A percentile compares a stretch with the other conserved stretches of the same genome.
Evolutionary conservation across 305 asterid species (phyloP).

Genomic region (Fraxinus ornus): DNA sequence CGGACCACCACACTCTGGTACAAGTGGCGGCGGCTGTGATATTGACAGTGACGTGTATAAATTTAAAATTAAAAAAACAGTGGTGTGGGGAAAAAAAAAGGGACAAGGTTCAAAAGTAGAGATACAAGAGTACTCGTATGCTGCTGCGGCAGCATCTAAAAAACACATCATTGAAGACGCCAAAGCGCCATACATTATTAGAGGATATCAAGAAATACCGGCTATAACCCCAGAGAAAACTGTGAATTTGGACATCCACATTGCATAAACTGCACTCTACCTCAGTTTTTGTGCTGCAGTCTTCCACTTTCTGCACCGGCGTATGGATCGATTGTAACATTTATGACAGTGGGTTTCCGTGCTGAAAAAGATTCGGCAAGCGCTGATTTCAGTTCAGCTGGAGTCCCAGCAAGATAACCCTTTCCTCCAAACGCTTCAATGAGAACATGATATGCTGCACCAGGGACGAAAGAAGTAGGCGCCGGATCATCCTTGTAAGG

Average conservation of each 20-base stretch:
- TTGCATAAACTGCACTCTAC: background rate
- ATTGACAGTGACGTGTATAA: no score
- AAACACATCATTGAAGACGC: background rate
- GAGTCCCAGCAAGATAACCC: constrained; percentile 76
- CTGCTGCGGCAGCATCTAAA: no score
- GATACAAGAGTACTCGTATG: background rate
- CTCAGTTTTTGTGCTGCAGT: constrained; percentile 85
- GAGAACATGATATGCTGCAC: constrained; percentile 71
- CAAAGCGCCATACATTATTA: background rate
- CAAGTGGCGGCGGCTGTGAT: no score
- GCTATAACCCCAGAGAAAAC: background rate
- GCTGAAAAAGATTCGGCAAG: constrained; percentile 66
- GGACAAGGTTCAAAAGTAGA: background rate
- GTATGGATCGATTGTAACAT: constrained; percentile 46
- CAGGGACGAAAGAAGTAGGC: constrained; percentile 83
- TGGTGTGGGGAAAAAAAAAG: no score
- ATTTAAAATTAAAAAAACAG: no score
- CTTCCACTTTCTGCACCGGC: constrained; percentile 76
- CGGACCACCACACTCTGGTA: no score
- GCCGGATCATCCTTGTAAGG: constrained; percentile 87
- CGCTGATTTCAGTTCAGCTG: constrained; percentile 75
- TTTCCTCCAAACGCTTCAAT: constrained; percentile 84
- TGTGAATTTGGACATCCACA: background rate
- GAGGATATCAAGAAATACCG: background rate
- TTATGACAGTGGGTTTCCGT: constrained; percentile 65